Evolutionary conservation across 2,329 filamentous ascomycete genomes (phyloP).

Genomic region (Capronia coronata): DNA sequence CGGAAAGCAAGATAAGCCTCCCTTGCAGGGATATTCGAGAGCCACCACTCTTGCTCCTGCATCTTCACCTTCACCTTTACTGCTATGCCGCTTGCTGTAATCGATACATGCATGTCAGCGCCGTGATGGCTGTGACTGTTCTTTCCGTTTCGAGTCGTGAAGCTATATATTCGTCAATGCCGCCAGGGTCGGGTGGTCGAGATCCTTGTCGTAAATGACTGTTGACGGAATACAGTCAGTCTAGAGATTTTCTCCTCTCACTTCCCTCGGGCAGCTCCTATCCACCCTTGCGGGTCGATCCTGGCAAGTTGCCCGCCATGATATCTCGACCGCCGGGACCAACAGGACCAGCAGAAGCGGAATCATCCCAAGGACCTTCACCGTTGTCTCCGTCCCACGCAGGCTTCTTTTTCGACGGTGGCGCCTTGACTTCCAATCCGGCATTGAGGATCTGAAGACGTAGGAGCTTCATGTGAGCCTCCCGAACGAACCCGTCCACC

Average conservation of each 20-base stretch:
- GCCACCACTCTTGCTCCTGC: too few relatives aligned
- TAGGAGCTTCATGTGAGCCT: conserved; percentile 68
- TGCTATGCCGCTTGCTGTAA: not conserved
- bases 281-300: conserved; percentile 11
- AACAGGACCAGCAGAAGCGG: conserved; percentile 1
- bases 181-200: not conserved
- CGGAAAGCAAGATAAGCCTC: too few relatives aligned
- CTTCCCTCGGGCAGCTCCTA: conserved; percentile 6
- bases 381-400: conserved; percentile 10
- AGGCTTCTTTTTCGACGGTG: conserved; percentile 21
- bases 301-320: conserved; percentile 1
- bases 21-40: too few relatives aligned
- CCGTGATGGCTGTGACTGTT: too few relatives aligned
- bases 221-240: not conserved
- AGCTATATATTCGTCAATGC: not conserved
- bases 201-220: too few relatives aligned
- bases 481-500: conserved; percentile 64
- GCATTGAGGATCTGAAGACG: conserved; percentile 69
- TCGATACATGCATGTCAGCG: not conserved
- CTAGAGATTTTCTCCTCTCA: not conserved
- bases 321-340: conserved; percentile 10
- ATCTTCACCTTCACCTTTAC: not conserved
- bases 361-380: conserved; percentile 8
- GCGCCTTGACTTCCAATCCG: conserved; percentile 61
- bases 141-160: not conserved